Evolutionary conservation across 805 yeast species (phyloP), one percentile per base, ranked within the genome.

Genomic region (Wickerhamomyces tratensis): DNA sequence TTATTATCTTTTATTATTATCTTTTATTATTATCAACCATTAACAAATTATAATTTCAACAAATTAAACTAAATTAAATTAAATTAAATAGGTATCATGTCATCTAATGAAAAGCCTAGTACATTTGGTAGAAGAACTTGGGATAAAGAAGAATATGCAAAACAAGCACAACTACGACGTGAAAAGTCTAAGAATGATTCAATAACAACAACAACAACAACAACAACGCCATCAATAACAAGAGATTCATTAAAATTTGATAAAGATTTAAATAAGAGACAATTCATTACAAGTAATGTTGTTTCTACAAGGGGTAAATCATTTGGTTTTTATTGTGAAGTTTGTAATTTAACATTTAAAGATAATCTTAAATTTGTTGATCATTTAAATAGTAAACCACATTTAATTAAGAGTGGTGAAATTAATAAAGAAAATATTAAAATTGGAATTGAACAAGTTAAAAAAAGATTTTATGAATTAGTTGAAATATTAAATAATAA

Each of bases 291-390:
- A 1, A 50, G 59, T 1, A 48, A 58, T 25, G 52, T 57, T 7
- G 50, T 57, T 0, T 59, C 52, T 15, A 69, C 67, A 36, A 57
- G 56, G 46, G 77, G 87, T 42, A 71, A 71, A 43, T 76, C 84
- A 26, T 85, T 86, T 46, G 96, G 97, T 25, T 91, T 91, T 61
- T 74, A 74, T 51, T 93, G 98, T 62, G 84, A 82, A 10, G 59
- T 76, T 2, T 93, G 98, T 61, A 76, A 82, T 48, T 59, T 86
- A 44, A 81, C 91, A 2, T 91, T 77, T 63, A 79, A 87, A 54
- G 97, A 93, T 57, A 82, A 84, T 43, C 63, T 87, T 50, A 83
- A 87, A 47, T 78, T 79, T 57, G 70, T 86, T 5, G 94, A 89
- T 56, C 98, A 93, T 63, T 65, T 86, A 54, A 87, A 86, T 54